Evolutionary conservation across 495 filamentous ascomycete species (phyloP).

Genomic region (Podospora bellae-mahoneyi): DNA sequence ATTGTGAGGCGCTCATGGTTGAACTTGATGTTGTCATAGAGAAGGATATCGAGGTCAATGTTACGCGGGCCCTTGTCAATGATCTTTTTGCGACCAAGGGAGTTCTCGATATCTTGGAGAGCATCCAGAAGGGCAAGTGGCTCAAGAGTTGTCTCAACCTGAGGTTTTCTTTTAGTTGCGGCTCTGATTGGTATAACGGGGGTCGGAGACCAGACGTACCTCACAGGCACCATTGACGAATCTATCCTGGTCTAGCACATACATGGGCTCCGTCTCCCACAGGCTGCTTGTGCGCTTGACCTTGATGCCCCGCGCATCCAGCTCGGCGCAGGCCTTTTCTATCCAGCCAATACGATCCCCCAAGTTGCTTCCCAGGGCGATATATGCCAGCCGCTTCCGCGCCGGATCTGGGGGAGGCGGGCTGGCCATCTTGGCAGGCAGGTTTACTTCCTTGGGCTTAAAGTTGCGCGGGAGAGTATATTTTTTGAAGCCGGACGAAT

Average conservation of each 20-base stretch:
- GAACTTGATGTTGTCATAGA: slow-evolving; percentile 71
- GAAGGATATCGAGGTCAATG: slow-evolving; percentile 90
- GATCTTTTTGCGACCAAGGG: slow-evolving; percentile 72
- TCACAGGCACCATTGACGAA: slow-evolving; percentile 95
- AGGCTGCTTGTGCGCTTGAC: slow-evolving; percentile 79
- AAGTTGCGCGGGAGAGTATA: slow-evolving; percentile 26
- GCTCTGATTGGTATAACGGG: not conserved
- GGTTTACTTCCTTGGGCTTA: slow-evolving; percentile 11
- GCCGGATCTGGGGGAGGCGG: slow-evolving; percentile 1
- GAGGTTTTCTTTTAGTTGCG: slow-evolving; percentile 9
- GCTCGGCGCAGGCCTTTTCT: slow-evolving; percentile 72
- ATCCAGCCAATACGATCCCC: slow-evolving; percentile 82
- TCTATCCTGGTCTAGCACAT: slow-evolving; percentile 78
- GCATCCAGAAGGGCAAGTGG: slow-evolving; percentile 73
- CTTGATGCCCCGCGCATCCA: slow-evolving; percentile 66
- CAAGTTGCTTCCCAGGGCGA: slow-evolving; percentile 91
- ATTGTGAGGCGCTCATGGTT: slow-evolving; percentile 70
- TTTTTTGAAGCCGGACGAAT: slow-evolving; percentile 23
- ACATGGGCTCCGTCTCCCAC: slow-evolving; percentile 96
- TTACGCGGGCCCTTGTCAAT: slow-evolving; percentile 91
- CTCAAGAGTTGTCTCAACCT: slow-evolving; percentile 78
- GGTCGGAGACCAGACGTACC: slow-evolving; percentile 49
- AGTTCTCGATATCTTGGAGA: slow-evolving; percentile 78
- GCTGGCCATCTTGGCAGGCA: slow-evolving; percentile 17
- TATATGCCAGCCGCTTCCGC: slow-evolving; percentile 55